Evolutionary conservation across 2,329 filamentous ascomycete genomes (phyloP).

Genomic region (Bipolaris victoriae): DNA sequence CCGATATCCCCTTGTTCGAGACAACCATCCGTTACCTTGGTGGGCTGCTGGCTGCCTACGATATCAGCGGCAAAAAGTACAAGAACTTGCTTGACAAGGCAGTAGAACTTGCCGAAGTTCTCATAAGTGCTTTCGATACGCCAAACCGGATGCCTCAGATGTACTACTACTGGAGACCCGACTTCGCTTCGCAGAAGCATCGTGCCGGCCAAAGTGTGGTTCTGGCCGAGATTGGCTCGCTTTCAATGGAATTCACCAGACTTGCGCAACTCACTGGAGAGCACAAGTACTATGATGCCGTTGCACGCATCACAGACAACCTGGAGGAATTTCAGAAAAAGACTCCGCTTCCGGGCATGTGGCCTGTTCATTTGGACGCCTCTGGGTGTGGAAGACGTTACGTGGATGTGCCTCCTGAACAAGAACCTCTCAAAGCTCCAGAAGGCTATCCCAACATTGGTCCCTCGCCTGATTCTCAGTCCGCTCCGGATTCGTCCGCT

Average conservation of each 20-base stretch:
- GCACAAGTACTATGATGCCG: slow-evolving; percentile 56
- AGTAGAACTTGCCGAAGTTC: slow-evolving; percentile 66
- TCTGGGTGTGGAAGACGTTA: slow-evolving; percentile 45
- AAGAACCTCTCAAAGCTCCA: slow-evolving; percentile 30
- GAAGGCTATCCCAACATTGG: slow-evolving; percentile 12
- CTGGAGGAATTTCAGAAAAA: slow-evolving; percentile 54
- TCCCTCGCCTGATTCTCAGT: slow-evolving; percentile 1
- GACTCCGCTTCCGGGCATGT: slow-evolving; percentile 57
- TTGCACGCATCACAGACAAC: slow-evolving; percentile 53
- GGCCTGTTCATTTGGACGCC: slow-evolving; percentile 55
- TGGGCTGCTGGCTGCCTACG: slow-evolving; percentile 72
- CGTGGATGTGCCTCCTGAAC: slow-evolving; percentile 30
- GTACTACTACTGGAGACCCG: slow-evolving; percentile 62
- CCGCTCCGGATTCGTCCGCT: slow-evolving; percentile 19
- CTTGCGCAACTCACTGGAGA: slow-evolving; percentile 56
- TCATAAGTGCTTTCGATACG: slow-evolving; percentile 72
- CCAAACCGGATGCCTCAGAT: slow-evolving; percentile 69
- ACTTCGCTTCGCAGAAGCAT: slow-evolving; percentile 47
- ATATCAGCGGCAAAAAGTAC: slow-evolving; percentile 63
- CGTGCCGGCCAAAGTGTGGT: slow-evolving; percentile 51
- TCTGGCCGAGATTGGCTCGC: slow-evolving; percentile 56
- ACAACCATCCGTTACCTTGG: slow-evolving; percentile 75
- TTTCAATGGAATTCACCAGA: slow-evolving; percentile 57
- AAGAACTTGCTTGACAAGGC: slow-evolving; percentile 65
- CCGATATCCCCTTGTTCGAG: slow-evolving; percentile 70